These are phyloP conservation scores for Populus alba DNA, from an alignment of 345 rosid genomes.

Conservation along the genomic window DNA sequence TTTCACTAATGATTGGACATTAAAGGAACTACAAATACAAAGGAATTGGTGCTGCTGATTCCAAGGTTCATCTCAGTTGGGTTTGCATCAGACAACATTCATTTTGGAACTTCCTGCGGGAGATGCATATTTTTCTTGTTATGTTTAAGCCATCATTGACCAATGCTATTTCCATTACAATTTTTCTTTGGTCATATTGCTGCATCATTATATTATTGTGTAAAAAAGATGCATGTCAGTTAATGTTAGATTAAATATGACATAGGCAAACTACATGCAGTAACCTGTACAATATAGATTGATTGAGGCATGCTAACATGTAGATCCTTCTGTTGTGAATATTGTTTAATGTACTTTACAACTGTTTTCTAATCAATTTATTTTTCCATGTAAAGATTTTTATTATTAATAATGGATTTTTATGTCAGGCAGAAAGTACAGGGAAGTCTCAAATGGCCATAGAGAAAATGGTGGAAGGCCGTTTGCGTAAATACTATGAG, in stretches of 20 bases:
- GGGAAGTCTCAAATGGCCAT: slow-evolving; percentile 75
- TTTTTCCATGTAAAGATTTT: slow-evolving; percentile 8
- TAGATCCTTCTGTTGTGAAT: not conserved
- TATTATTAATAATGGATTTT: not conserved
- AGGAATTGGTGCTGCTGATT: not conserved
- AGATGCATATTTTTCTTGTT: not conserved
- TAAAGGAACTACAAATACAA: not conserved
- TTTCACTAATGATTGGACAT: not conserved
- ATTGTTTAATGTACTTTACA: not conserved
- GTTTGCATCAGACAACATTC: not conserved
- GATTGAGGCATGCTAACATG: not conserved
- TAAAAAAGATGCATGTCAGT: not conserved
- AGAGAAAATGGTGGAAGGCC: slow-evolving; percentile 98
- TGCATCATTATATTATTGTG: not conserved
- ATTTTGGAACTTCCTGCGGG: not conserved
- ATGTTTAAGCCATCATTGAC: not conserved
- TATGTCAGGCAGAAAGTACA: slow-evolving; percentile 80
- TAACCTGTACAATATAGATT: not conserved
- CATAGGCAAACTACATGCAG: not conserved
- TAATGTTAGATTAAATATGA: not conserved
- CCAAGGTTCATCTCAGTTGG: not conserved
- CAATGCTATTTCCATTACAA: not conserved
- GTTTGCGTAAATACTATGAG: slow-evolving; percentile 84
- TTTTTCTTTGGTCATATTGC: not conserved
- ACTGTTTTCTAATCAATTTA: not conserved